These are phyloP conservation scores for Rhodotorula toruloides DNA, from an alignment of 768 basidiomycete species.

Conservation along the genomic window DNA sequence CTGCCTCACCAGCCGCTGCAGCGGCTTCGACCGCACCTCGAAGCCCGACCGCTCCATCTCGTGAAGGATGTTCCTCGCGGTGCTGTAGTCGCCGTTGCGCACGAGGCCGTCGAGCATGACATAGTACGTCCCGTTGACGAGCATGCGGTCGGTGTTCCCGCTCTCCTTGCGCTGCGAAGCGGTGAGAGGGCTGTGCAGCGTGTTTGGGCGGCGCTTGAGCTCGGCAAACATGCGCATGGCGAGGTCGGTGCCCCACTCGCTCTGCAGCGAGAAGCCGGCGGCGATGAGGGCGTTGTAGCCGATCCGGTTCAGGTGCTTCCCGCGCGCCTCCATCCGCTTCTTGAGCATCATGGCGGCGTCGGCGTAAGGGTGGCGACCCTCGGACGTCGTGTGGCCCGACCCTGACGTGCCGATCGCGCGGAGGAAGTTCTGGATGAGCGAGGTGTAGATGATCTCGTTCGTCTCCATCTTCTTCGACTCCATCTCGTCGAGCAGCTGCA, in stretches of 20 bases:
- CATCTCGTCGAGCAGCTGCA: slow-evolving; percentile 71
- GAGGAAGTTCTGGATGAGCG: slow-evolving; percentile 67
- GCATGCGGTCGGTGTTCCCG: slow-evolving; percentile 44
- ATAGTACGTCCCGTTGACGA: slow-evolving; percentile 65
- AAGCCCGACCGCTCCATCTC: slow-evolving; percentile 58
- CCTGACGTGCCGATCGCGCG: slow-evolving; percentile 55
- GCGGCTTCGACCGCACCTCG: slow-evolving; percentile 48
- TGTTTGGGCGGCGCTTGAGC: slow-evolving; percentile 46
- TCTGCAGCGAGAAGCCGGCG: slow-evolving; percentile 57
- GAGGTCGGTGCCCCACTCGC: slow-evolving; percentile 10
- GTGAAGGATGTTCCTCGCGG: slow-evolving; percentile 59
- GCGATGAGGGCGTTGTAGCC: slow-evolving; percentile 74
- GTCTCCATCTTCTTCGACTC: slow-evolving; percentile 55
- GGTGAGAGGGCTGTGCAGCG: neutral
- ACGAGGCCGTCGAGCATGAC: slow-evolving; percentile 65
- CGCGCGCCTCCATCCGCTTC: slow-evolving; percentile 36
- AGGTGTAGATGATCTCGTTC: slow-evolving; percentile 78
- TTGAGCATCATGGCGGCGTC: slow-evolving; percentile 54
- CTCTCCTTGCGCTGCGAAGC: neutral
- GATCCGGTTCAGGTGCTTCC: slow-evolving; percentile 57
- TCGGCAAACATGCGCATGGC: slow-evolving; percentile 36
- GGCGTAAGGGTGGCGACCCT: slow-evolving; percentile 52
- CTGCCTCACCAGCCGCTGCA: slow-evolving; percentile 54
- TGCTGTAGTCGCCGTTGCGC: slow-evolving; percentile 56
- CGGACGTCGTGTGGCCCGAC: slow-evolving; percentile 41